Evolutionary conservation across 139 green algal genomes (phyloP).

Genomic region (Chlorella sp.): DNA sequence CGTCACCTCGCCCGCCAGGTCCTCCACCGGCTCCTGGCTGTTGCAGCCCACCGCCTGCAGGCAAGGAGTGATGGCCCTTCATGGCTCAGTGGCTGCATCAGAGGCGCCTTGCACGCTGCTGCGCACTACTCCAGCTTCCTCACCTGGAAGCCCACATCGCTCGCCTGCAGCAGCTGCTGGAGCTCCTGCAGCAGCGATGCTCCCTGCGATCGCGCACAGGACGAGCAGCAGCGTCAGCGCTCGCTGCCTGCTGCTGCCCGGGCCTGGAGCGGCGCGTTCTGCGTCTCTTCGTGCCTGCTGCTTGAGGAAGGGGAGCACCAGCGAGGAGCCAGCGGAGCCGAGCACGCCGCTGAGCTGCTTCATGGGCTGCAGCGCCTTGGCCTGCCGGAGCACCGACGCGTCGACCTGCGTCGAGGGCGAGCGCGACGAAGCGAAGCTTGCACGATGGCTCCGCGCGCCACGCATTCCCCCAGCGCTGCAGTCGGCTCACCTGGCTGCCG

Average conservation of each 20-base stretch:
- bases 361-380: not conserved
- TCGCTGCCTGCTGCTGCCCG: not conserved
- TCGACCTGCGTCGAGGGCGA: slow-evolving; percentile 75
- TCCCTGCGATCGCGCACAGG: no score
- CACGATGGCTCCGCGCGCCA: not conserved
- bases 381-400: slow-evolving; percentile 58
- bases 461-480: not conserved
- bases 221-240: no score
- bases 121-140: no score
- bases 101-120: no score
- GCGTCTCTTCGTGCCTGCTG: not conserved
- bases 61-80: not conserved
- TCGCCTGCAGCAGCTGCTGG: not conserved
- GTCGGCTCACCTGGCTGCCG: slow-evolving; percentile 2
- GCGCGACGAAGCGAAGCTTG: no score
- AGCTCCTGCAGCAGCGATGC: not conserved
- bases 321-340: not conserved
- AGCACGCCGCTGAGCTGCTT: not conserved
- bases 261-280: not conserved
- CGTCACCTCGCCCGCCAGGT: not conserved
- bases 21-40: not conserved
- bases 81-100: no score
- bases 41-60: not conserved
- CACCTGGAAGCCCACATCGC: not conserved
- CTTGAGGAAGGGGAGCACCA: not conserved